Conservation (phyloP, 2,329 filamentous ascomycete genomes). For the Trichoderma pleuroti region DNA sequence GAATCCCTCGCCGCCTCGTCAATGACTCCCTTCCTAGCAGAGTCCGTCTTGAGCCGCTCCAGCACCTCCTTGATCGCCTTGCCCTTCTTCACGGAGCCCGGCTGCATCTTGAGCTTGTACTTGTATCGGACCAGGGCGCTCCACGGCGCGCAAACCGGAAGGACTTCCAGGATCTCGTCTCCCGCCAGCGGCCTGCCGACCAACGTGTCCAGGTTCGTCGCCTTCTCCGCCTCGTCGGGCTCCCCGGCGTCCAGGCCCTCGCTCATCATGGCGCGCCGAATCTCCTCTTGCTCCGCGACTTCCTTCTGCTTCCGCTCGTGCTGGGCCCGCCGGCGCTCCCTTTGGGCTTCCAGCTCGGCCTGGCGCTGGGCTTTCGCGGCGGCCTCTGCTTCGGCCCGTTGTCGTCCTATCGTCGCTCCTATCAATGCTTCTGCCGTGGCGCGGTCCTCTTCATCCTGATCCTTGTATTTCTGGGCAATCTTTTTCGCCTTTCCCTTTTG, state of each 20-base stretch:
- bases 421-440: constrained; percentile 78
- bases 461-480: constrained; percentile 80
- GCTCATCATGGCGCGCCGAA: constrained; percentile 57
- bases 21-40: constrained; percentile 53
- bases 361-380: constrained; percentile 65
- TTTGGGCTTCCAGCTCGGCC: constrained; percentile 64
- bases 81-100: constrained; percentile 84
- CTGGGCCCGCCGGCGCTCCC: constrained; percentile 73
- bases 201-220: constrained; percentile 62
- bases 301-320: constrained; percentile 73
- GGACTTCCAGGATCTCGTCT: constrained; percentile 72
- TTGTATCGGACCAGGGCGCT: constrained; percentile 66
- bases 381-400: constrained; percentile 66
- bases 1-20: constrained; percentile 59
- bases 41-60: constrained; percentile 71
- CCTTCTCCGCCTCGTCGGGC: constrained; percentile 53
- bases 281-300: constrained; percentile 73
- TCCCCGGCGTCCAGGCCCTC: constrained; percentile 58
- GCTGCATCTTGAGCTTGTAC: constrained; percentile 94
- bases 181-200: constrained; percentile 74
- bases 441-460: constrained; percentile 94
- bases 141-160: constrained; percentile 65
- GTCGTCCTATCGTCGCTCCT: constrained; percentile 66
- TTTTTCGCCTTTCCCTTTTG: constrained; percentile 84
- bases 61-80: constrained; percentile 90